Evolutionary conservation across 257 asterid species (phyloP), one percentile per base, ranked within the genome.

Genomic region (Cruciata laevipes): DNA sequence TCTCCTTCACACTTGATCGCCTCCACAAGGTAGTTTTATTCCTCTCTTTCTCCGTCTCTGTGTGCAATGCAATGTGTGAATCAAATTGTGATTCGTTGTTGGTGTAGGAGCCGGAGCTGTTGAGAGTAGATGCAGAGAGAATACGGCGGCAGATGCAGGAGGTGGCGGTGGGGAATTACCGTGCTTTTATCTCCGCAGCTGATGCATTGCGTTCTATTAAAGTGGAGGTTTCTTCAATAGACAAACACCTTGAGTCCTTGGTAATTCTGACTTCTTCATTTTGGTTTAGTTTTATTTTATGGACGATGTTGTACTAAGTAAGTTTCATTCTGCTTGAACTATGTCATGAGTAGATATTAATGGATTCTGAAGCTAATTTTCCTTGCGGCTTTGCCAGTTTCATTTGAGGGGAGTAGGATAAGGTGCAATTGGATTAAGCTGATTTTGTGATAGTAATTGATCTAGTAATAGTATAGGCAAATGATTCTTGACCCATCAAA

Each of bases 141-240:
- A 89, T 87, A 71, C 90, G 85, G 84, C 81, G 97, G 78, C 98
- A 93, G 89, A 93, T 93, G 98, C 97, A 89, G 80, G 97, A 93
- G 91, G 96, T 93, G 80, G 96, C 98, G 33, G 97, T 90, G 75
- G 95, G 89, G 56, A 90, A 90, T 76, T 90, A 90, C 75, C 94
- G 97, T 3, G 95, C 96, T 11, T 90, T 93, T 74, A 85, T 93
- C 71, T 87, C 91, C 17, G 92, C 97, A 30, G 95, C 96, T 49
- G 97, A 93, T 77, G 98, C 98, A 8, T 66, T 93, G 85, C 87
- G 81, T 67, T 88, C 89, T 75, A 83, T 90, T 76, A 85, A 92
- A 27, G 89, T 83, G 67, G 96, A 93, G 82, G 95, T 93, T 80
- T 77, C 95, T 61, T 85, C 96, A 16, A 89, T 88, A 58, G 95